Evolutionary conservation across 805 yeast genomes (phyloP).

Genomic region (Metschnikowia lochheadii): DNA sequence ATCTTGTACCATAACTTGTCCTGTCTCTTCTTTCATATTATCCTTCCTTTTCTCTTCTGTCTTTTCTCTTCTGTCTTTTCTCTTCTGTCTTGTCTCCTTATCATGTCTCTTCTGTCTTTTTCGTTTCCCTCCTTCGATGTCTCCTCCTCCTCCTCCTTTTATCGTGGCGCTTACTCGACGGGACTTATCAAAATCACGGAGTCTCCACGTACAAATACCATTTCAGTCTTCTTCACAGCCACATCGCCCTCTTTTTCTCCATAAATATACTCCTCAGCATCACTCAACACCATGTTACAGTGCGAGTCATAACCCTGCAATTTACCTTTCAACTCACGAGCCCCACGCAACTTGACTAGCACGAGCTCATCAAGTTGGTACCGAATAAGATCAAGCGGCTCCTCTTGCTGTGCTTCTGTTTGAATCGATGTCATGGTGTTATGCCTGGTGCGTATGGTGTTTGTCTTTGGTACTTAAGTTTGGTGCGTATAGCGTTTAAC

Average conservation of each 20-base stretch:
- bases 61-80: too few relatives aligned
- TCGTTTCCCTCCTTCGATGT: neutral
- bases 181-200: slow-evolving; percentile 80
- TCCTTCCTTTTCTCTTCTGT: too few relatives aligned
- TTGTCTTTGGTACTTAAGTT: too few relatives aligned
- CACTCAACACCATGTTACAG: slow-evolving; percentile 92
- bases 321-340: slow-evolving; percentile 85
- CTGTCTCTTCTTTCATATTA: too few relatives aligned
- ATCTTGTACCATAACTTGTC: too few relatives aligned
- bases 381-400: slow-evolving; percentile 89
- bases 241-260: slow-evolving; percentile 43
- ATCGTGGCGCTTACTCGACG: slow-evolving; percentile 9
- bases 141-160: neutral
- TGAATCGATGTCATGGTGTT: slow-evolving; percentile 35
- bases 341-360: slow-evolving; percentile 86
- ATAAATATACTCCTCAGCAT: slow-evolving; percentile 81
- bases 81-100: too few relatives aligned
- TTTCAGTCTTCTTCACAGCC: slow-evolving; percentile 61
- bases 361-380: slow-evolving; percentile 83
- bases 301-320: slow-evolving; percentile 95
- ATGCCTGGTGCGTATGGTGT: slow-evolving; percentile 11
- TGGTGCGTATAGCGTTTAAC: too few relatives aligned
- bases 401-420: slow-evolving; percentile 40
- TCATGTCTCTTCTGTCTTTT: too few relatives aligned
- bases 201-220: slow-evolving; percentile 98